Evolutionary conservation across 2,329 filamentous ascomycete species (phyloP), one percentile per base, ranked within the genome.

Genomic region (Cladorrhinum sp.): DNA sequence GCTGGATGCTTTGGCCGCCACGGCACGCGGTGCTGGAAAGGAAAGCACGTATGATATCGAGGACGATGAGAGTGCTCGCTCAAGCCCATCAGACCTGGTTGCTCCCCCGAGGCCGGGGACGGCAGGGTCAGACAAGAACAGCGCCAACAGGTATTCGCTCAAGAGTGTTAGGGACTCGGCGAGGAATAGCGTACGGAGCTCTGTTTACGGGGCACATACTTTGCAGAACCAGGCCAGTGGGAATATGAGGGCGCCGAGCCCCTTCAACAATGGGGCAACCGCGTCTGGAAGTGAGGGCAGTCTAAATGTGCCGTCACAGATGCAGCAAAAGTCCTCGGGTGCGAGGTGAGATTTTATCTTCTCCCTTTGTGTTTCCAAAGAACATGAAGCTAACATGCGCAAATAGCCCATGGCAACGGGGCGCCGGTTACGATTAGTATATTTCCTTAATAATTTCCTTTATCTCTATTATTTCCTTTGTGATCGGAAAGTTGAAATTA

Each of bases 1-100:
- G 75, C 81, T 96, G 54, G 91, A 95, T 72, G 91, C 91, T 2
- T 80, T 95, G 57, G 91, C 89, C 66, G 90, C 88, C 20, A 93
- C 91, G 16, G 91, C 91, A 23, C 86, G 91, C 68, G 90, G 90
- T 61, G 90, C 93, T 68, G 88, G 87, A 67, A 85, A 84, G 36
- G n/a, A 88, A 65, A 82, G 91, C 57, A 78, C 78, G 38, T 77
- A 85, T 22, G 86, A 87, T 60, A 81, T 91, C 62, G 88, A 92
- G 59, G 89, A 92, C 61, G 90, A 92, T 61, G 85, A 85, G 48
- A 84, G 86, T 45, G 87, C 84, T 48, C 83, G 86, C 74, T 86
- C 85, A 87, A 92, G 66, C 58, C 59, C 65, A 13, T 63, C 61
- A 45, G 60, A 67, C 54, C 56, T 65, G 53, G 51, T 25, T 56